phyloP scores from a whole-genome alignment of 345 rosid genomes.

The Orychophragmus violaceus region DNA sequence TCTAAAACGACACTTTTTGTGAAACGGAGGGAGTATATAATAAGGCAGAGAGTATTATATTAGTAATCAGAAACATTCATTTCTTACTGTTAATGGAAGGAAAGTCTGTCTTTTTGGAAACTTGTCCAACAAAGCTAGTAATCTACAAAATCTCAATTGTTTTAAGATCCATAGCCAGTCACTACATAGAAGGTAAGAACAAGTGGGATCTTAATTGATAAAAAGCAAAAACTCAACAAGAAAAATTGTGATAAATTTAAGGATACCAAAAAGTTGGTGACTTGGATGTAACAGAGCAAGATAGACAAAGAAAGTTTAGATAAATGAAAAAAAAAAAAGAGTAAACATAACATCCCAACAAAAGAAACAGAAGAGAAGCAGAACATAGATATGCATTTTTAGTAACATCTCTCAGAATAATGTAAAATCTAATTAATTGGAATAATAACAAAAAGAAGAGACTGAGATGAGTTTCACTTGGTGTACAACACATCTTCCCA shows the following conservation, averaged over 20 bases:
- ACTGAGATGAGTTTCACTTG: conserved; percentile 42
- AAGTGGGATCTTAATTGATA: neutral
- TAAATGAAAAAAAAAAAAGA: neutral
- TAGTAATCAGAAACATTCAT: too few relatives aligned
- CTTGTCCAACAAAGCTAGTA: too few relatives aligned
- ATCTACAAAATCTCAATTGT: neutral
- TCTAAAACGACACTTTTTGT: too few relatives aligned
- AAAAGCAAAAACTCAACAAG: neutral
- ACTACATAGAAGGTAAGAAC: neutral
- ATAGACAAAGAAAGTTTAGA: neutral
- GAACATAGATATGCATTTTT: conserved; percentile 10
- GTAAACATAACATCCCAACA: conserved; percentile 3
- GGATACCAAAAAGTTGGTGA: neutral
- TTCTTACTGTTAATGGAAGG: neutral
- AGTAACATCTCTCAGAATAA: conserved; percentile 12
- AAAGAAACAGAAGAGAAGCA: neutral
- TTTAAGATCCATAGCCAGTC: neutral
- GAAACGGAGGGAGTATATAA: too few relatives aligned
- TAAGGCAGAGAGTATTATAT: too few relatives aligned
- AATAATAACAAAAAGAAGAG: neutral
- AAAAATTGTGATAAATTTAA: neutral
- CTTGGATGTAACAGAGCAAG: neutral
- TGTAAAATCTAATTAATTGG: conserved; percentile 12
- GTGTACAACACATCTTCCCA: conserved; percentile 99
- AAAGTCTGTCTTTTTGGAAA: too few relatives aligned